A percentile compares a stretch with the other conserved stretches of the same genome.
These are phyloP conservation scores for Aspergillus brasiliensis DNA, from an alignment of 2,329 filamentous ascomycete genomes.

Conservation along the genomic window DNA sequence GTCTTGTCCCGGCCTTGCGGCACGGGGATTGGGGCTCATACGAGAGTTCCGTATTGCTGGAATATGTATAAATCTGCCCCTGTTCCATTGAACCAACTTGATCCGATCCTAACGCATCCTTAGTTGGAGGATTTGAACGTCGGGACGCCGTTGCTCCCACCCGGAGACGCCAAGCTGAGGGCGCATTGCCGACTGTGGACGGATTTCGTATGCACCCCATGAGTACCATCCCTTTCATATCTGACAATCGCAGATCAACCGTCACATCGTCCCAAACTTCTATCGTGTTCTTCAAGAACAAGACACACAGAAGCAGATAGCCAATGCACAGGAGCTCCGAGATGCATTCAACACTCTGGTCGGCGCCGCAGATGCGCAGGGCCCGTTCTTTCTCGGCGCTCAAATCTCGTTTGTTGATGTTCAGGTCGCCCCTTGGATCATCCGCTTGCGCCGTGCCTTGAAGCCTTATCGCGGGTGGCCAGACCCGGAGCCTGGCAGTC, in stretches of 20 bases:
- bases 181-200: conserved; percentile 79
- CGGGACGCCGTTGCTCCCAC: conserved; percentile 64
- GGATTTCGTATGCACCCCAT: conserved; percentile 62
- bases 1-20: conserved; percentile 73
- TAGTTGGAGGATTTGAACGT: conserved; percentile 73
- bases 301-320: conserved; percentile 60
- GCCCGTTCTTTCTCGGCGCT: conserved; percentile 69
- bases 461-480: conserved; percentile 68
- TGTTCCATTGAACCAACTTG: neutral
- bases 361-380: conserved; percentile 58
- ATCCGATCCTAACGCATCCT: conserved; percentile 2
- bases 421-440: conserved; percentile 73
- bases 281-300: conserved; percentile 71
- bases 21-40: conserved; percentile 81
- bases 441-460: conserved; percentile 68
- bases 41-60: conserved; percentile 78
- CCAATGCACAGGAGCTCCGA: conserved; percentile 63
- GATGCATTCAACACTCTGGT: conserved; percentile 65
- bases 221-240: conserved; percentile 9
- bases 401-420: conserved; percentile 69
- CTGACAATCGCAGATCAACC: conserved; percentile 63
- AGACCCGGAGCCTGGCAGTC: conserved; percentile 61
- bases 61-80: conserved; percentile 65
- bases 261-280: conserved; percentile 73
- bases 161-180: conserved; percentile 64